Evolutionary conservation across 805 yeast genomes (phyloP), one percentile per base, ranked within the genome.

Genomic region (Blastobotrys chiropterorum): DNA sequence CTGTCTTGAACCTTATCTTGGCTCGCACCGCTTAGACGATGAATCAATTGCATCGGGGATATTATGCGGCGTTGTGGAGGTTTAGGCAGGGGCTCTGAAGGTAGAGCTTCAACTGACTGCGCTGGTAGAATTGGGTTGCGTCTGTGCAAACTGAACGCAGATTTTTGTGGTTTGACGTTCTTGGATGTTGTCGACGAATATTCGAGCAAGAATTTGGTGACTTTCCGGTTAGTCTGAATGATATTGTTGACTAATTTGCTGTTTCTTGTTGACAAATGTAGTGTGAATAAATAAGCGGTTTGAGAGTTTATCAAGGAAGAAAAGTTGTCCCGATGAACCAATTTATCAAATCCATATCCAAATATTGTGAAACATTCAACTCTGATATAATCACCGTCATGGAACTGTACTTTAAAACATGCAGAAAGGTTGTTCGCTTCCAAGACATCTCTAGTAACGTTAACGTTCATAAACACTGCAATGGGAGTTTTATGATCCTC

Each of bases 381-480:
- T 7, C 56, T 47, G 15, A 65, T 53, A 2, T 44, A 15, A n/a
- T 49, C 56, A 6, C 70, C 74, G 20, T 70, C 72, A 6, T 67
- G 55, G 44, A 76, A 71, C 31, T 69, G 67, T 0, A 80, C 78
- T 41, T 75, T 72, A n/a, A 83, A 61, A 0, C 80, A 80, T 2
- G 78, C 72, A 51, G 69, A 72, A 16, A 82, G 63, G 14, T 68
- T 62, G 40, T 73, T 59, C 15, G 65, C 58, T 3, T 63, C 61
- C 50, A 85, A 58, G 38, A 72, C 43, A 2, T 66, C 51, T 40
- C 61, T 38, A 56, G 74, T 70, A 5, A 78, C 71, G 2, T 74
- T 65, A 56, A 76, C 72, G 61, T 88, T 90, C 56, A 90, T 71
- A 55, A 86, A 80, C 15, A 90, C 63, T 0, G 82, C 80, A 54